Base-by-base conservation (phyloP, 2,329 filamentous ascomycete genomes). In the Sporothrix mexicana region DNA sequence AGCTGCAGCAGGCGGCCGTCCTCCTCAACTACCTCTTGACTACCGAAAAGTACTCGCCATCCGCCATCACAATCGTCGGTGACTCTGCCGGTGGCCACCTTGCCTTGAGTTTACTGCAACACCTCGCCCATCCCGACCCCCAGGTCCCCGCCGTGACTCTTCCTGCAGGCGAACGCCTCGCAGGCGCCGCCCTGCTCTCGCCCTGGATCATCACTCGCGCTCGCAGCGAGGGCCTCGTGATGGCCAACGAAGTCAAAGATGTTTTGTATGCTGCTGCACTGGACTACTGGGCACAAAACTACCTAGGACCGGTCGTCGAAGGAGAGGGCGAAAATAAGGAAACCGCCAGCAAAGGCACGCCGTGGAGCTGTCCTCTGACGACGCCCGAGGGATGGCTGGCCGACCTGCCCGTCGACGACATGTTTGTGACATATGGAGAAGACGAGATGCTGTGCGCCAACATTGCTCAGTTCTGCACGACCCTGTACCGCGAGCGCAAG, bases 61-160 rank as follows among this genome's bases (percentile, higher is more conserved):
- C 71, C 4, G 45, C 43, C 10, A 51, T 72, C 66, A 72, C 66
- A 5, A 45, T 69, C 3, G 23, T 72, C 20, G 71, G 71, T 6
- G 71, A 72, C 66, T 69, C 66, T 2, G 71, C 71, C 47, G 71
- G 71, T 15, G 71, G 53, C 23, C 71, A 72, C 41, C 66, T 72
- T 2, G 71, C 71, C 7, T 10, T 69, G 15, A 55, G 66, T 36
- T 17, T 72, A 47, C 57, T 72, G 57, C 57, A 69, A 57, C 71
- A 72, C 47, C 66, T 72, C 8, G 71, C 57, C n/a, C 71, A 72
- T 15, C 71, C 71, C 7, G 49, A 72, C 12, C 71, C 71, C 13
- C 20, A 30, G 23, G 64, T 72, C 7, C 17, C 71, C 6, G 23
- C 53, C 13, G 25, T 72, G 41, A 12, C 43, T 3, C 15, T 69